Evolutionary conservation across 192 early-diverging fungal species (phyloP), one percentile per base, ranked within the genome.

Genomic region (Backusella australiensis): DNA sequence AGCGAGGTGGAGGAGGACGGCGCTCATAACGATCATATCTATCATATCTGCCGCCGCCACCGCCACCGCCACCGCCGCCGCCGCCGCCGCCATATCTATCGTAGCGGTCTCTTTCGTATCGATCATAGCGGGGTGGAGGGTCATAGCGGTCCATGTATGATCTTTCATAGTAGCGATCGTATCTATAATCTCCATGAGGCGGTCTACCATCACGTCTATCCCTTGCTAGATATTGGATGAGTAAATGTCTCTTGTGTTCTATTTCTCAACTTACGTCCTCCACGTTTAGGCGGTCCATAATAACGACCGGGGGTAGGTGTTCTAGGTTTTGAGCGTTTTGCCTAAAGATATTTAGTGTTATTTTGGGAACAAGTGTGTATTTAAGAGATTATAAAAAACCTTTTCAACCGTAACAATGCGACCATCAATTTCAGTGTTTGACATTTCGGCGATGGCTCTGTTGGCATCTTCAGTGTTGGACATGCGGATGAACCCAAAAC

Each of bases 401-500:
- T 82, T 90, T 74, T 94, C 91, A 53, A 98, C 95, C 56, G 91
- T 90, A 81, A 98, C 86, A 21, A 83, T 73, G 66, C 96, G 94
- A 32, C 93, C 95, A 75, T 94, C 90, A 59, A 96, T 82, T 56
- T 93, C 91, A 73, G 88, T 86, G 56, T 88, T 89, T 82, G 88
- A 89, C 70, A 93, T 82, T 41, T 78, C 87, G 14, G 90, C 78
- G 72, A 93, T 87, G 53, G 95, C 94, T 39, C 83, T 81, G 12
- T 93, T 85, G 71, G 95, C 95, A 59, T 89, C 89, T 15, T 91
- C 90, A 26, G 80, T 42, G 49, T 82, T 85, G 39, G 83, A 84
- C 84, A 90, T 91, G 67, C 88, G 92, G 53, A 96, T 93, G 78
- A 98, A 96, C 7, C 94, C 96, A 83, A 94, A 96, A 19, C 95